Base-by-base conservation (phyloP, 1,139 yeast genomes). In the Suhomyces atakaporum region DNA sequence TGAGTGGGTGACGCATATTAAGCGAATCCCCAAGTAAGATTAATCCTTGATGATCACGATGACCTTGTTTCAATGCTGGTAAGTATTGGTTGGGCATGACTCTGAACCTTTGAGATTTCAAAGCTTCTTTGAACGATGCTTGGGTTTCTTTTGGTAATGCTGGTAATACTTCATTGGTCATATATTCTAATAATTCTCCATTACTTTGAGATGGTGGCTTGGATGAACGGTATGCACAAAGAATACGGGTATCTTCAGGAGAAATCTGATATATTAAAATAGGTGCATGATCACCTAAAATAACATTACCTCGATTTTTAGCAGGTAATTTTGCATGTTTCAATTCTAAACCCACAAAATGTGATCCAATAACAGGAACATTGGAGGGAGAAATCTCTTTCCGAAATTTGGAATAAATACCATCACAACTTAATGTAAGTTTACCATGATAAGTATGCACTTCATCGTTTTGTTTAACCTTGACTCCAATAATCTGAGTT, bases 1-100 rank as follows among this genome's bases (percentile, higher is more conserved):
- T 92, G 45, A 92, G 74, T 13, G 99, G 99, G 60, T 92, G 99
- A 58, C 99, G 78, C 97, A 92, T 92, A 60, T 92, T 92, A 54
- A 90, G 73, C 2, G 98, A 88, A 58, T 92, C 99, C 27, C 99
- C 99, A 31, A 92, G 60, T 50, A 92, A 73, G 28, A 92, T 70
- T 37, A 89, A 66, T n/a, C 99, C 99, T 11, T 80, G 80, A 31
- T 78, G 73, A 13, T 70, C 69, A 20, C 28, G 32, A 50, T 77
- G 79, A 11, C 71, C 72, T 48, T 71, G 76, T 33, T 74, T 69
- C 42, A 77, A 69, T 0, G 97, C 97, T 7, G 95, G 79, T 40
- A 92, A 70, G 62, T 79, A 92, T 54, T 94, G 95, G 63, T 90
- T 90, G 32, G 99, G 97, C 97, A 92, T 92, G 31, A 87, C 77